Percentiles rank a stretch among this genome's conserved stretches.
phyloP scores from a whole-genome alignment of 768 basidiomycete genomes.

The Xerocomus potaroensis region DNA sequence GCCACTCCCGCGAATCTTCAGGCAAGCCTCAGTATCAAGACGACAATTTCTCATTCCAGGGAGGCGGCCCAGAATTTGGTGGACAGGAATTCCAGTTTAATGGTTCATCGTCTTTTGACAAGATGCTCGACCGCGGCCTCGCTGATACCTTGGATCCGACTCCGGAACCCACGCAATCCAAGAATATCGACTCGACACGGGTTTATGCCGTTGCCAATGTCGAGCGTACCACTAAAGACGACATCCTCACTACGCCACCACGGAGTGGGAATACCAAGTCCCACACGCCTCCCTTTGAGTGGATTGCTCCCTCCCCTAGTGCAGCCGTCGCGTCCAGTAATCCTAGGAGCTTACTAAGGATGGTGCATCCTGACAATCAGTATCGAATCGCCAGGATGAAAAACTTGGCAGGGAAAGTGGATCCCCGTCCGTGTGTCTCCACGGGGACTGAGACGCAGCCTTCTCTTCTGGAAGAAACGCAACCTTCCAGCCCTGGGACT shows the following conservation, averaged over 20 bases:
- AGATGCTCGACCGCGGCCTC: conserved; percentile 34
- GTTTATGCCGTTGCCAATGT: conserved; percentile 1
- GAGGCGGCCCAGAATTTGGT: conserved; percentile 8
- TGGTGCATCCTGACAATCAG: conserved; percentile 32
- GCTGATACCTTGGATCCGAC: conserved; percentile 21
- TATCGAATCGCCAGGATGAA: conserved; percentile 29
- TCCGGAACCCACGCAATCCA: conserved; percentile 15
- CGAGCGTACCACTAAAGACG: conserved; percentile 1
- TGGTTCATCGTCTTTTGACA: conserved; percentile 40
- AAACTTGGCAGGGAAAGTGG: conserved; percentile 17
- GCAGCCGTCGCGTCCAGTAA: conserved; percentile 20
- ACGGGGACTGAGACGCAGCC: conserved; percentile 13
- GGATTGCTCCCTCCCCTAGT: conserved; percentile 17
- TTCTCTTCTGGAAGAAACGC: conserved; percentile 18
- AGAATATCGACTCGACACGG: conserved; percentile 6
- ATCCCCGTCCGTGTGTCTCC: conserved; percentile 13
- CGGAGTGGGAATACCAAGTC: conserved; percentile 5
- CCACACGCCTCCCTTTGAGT: conserved; percentile 16
- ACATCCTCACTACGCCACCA: background rate
- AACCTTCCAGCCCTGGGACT: conserved; percentile 2
- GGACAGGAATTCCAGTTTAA: conserved; percentile 34
- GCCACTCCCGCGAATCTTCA: conserved; percentile 33
- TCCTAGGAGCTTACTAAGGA: conserved; percentile 28
- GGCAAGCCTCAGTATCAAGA: conserved; percentile 12
- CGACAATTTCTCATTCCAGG: conserved; percentile 8